Conservation (phyloP, 1,284 basidiomycete species). For the Pseudozyma thailandica region DNA sequence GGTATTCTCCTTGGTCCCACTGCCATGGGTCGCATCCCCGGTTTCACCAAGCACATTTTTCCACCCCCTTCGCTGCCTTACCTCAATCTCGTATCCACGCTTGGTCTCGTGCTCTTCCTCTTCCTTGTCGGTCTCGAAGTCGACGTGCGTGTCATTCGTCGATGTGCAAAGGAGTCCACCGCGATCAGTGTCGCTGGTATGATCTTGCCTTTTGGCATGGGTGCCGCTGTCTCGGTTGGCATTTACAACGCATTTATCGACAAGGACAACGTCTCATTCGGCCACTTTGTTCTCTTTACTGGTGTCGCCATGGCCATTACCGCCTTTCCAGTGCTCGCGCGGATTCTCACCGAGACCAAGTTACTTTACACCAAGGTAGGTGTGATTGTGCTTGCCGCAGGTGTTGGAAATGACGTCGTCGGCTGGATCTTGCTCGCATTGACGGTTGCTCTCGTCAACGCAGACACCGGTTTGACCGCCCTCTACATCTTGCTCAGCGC, state of each 20-base stretch:
- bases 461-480: slow-evolving; percentile 77
- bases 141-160: slow-evolving; percentile 79
- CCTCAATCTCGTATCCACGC: slow-evolving; percentile 88
- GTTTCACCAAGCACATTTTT: slow-evolving; percentile 64
- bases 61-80: slow-evolving; percentile 75
- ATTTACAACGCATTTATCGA: slow-evolving; percentile 84
- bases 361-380: slow-evolving; percentile 92
- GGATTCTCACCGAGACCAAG: slow-evolving; percentile 72
- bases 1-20: slow-evolving; percentile 76
- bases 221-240: slow-evolving; percentile 81
- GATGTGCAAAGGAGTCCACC: slow-evolving; percentile 55
- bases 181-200: slow-evolving; percentile 76
- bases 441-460: slow-evolving; percentile 89
- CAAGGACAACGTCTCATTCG: slow-evolving; percentile 73
- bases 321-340: slow-evolving; percentile 84
- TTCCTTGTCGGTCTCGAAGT: slow-evolving; percentile 93
- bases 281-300: slow-evolving; percentile 92
- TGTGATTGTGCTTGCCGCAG: slow-evolving; percentile 86
- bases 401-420: slow-evolving; percentile 86
- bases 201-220: slow-evolving; percentile 82
- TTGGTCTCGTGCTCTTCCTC: slow-evolving; percentile 75
- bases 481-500: slow-evolving; percentile 84
- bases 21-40: slow-evolving; percentile 62
- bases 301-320: slow-evolving; percentile 93
- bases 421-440: slow-evolving; percentile 79